Evolutionary conservation across 2,329 filamentous ascomycete genomes (phyloP).

Genomic region (Coniochaeta prunicola): DNA sequence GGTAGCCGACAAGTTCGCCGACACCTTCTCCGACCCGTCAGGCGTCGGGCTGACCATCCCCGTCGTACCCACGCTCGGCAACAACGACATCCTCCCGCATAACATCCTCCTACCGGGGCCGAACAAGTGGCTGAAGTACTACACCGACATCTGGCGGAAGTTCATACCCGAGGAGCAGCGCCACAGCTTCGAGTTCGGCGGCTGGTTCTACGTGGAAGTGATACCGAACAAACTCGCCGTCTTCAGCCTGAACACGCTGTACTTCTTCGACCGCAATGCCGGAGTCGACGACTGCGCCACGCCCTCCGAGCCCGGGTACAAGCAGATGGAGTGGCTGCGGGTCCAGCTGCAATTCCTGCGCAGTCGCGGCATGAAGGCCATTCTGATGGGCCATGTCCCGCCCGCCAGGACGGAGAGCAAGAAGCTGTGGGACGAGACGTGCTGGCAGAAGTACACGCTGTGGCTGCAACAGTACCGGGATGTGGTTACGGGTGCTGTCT

Average conservation of each 20-base stretch:
- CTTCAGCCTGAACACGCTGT: constrained; percentile 92
- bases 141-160: constrained; percentile 69
- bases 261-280: constrained; percentile 89
- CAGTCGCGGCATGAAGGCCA: constrained; percentile 82
- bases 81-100: constrained; percentile 96
- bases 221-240: constrained; percentile 80
- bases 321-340: constrained; percentile 93
- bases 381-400: constrained; percentile 89
- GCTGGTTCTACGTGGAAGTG: constrained; percentile 92
- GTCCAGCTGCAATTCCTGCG: constrained; percentile 81
- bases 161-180: constrained; percentile 92
- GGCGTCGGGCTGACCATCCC: constrained; percentile 62
- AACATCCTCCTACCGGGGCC: constrained; percentile 85
- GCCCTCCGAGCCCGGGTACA: constrained; percentile 77
- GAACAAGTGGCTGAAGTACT: constrained; percentile 76
- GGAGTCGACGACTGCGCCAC: constrained; percentile 84
- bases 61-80: constrained; percentile 84
- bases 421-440: constrained; percentile 88
- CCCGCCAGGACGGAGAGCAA: constrained; percentile 82
- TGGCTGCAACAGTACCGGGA: constrained; percentile 90
- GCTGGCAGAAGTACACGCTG: constrained; percentile 94
- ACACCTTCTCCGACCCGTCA: constrained; percentile 57
- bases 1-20: constrained; percentile 68
- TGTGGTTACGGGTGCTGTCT: constrained; percentile 71
- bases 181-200: constrained; percentile 84